phyloP scores from a whole-genome alignment of 768 basidiomycete species.

The Panellus pusillus region DNA sequence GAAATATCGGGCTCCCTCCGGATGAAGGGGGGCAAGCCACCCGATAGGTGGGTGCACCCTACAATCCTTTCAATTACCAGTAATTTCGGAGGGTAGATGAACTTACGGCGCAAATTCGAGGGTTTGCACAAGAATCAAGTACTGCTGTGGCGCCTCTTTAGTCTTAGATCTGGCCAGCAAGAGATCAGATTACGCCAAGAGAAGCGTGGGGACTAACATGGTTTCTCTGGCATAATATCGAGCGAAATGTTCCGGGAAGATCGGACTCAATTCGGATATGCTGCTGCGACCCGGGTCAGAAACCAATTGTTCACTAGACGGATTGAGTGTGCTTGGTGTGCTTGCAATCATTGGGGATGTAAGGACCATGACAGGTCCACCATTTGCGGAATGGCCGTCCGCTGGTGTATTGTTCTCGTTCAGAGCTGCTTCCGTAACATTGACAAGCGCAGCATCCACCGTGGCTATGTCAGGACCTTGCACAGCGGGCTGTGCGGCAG shows the following conservation, averaged over 20 bases:
- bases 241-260: conserved; percentile 1
- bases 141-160: not conserved
- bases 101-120: conserved; percentile 3
- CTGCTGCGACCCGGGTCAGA: not conserved
- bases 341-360: too few relatives aligned
- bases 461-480: too few relatives aligned
- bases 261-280: not conserved
- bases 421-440: too few relatives aligned
- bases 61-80: not conserved
- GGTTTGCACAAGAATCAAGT: not conserved
- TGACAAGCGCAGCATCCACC: too few relatives aligned
- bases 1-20: conserved; percentile 20
- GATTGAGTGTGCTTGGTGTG: not conserved
- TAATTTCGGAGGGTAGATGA: not conserved
- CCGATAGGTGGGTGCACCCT: not conserved
- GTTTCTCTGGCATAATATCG: not conserved
- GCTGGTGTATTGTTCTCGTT: not conserved
- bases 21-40: conserved; percentile 9
- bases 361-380: too few relatives aligned
- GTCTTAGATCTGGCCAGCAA: not conserved
- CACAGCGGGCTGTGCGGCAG: too few relatives aligned
- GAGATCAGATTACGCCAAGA: not conserved
- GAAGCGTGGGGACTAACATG: not conserved
- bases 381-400: too few relatives aligned
- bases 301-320: not conserved